phyloP scores from a whole-genome alignment of 2,329 filamentous ascomycete genomes.

The Claviceps arundinis region DNA sequence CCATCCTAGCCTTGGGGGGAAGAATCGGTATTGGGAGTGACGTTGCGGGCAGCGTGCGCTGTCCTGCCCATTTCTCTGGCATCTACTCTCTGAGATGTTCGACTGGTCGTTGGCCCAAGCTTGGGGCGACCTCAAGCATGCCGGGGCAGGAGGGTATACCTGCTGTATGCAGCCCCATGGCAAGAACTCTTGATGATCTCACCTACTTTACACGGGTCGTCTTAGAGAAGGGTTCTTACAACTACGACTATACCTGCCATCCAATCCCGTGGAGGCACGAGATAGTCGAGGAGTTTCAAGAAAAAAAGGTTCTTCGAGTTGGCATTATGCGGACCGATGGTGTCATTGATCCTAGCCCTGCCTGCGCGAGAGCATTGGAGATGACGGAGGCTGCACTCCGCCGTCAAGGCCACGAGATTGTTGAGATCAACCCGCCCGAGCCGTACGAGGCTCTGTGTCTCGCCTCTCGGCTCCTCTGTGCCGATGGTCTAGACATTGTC shows the following conservation, averaged over 20 bases:
- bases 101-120: slow-evolving; percentile 81
- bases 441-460: slow-evolving; percentile 65
- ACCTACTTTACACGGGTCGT: slow-evolving; percentile 71
- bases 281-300: slow-evolving; percentile 42
- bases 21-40: slow-evolving; percentile 84
- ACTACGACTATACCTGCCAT: slow-evolving; percentile 74
- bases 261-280: slow-evolving; percentile 66
- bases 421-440: slow-evolving; percentile 48
- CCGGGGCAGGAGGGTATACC: slow-evolving; percentile 82
- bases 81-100: slow-evolving; percentile 81
- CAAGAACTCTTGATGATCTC: slow-evolving; percentile 69
- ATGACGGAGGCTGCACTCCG: slow-evolving; percentile 56
- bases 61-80: slow-evolving; percentile 78
- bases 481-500: slow-evolving; percentile 73
- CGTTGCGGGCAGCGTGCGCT: slow-evolving; percentile 78
- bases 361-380: slow-evolving; percentile 64
- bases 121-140: slow-evolving; percentile 76
- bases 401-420: slow-evolving; percentile 61
- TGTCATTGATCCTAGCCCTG: slow-evolving; percentile 76
- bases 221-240: slow-evolving; percentile 75
- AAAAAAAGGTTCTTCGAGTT: slow-evolving; percentile 52
- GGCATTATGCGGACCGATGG: slow-evolving; percentile 69
- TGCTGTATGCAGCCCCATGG: slow-evolving; percentile 86
- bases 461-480: slow-evolving; percentile 68
- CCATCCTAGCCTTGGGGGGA: slow-evolving; percentile 68